Conservation (phyloP, 768 basidiomycete species). For the Epithele typhae region DNA sequence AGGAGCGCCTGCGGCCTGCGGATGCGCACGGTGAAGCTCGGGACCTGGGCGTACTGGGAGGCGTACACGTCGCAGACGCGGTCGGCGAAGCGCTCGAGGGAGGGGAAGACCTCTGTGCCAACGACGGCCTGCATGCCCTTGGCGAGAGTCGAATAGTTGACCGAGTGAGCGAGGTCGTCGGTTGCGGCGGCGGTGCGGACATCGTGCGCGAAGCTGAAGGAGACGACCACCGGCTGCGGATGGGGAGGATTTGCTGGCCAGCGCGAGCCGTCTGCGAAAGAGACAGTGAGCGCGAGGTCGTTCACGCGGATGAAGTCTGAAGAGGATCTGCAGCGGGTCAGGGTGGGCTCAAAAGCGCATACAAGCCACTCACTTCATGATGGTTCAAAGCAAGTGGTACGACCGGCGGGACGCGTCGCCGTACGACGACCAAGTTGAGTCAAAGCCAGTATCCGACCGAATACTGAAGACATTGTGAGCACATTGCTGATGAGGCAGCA, state of each 20-base stretch:
- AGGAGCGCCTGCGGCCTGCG: constrained; percentile 47
- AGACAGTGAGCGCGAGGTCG: constrained; percentile 40
- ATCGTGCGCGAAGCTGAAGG: constrained; percentile 47
- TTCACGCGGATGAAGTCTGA: constrained; percentile 41
- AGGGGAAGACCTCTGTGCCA: constrained; percentile 28
- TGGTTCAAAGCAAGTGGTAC: too few species aligned
- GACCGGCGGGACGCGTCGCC: too few species aligned
- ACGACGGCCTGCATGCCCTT: constrained; percentile 26
- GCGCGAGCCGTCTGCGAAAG: constrained; percentile 38
- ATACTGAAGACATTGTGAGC: too few species aligned
- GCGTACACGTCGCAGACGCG: constrained; percentile 38
- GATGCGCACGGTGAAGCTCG: constrained; percentile 39
- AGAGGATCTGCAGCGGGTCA: too few species aligned
- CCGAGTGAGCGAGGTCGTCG: constrained; percentile 53
- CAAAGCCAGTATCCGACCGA: too few species aligned
- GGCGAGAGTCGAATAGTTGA: constrained; percentile 57
- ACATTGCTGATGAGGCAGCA: too few species aligned
- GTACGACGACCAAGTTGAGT: too few species aligned
- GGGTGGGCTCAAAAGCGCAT: too few species aligned
- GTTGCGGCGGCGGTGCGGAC: constrained; percentile 42
- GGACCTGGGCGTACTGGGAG: constrained; percentile 27
- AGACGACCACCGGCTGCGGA: constrained; percentile 50
- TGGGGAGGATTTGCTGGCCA: constrained; percentile 37
- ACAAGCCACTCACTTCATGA: too few species aligned
- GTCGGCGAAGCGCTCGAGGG: constrained; percentile 44